These are phyloP conservation scores for Solanum rostratum DNA, from an alignment of 257 asterid species.

Conservation along the genomic window DNA sequence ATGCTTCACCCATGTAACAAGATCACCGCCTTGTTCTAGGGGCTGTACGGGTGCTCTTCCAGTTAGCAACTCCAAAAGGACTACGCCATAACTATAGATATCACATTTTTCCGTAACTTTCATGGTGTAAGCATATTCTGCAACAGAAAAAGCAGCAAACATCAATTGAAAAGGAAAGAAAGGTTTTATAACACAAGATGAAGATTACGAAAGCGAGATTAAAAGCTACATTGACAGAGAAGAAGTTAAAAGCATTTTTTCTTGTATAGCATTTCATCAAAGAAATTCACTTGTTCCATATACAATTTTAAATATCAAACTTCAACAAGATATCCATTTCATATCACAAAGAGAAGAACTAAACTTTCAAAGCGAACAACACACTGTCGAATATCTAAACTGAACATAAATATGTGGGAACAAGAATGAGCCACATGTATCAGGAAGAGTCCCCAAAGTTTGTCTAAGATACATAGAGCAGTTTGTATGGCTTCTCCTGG, in stretches of 20 bases:
- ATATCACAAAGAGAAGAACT: not conserved
- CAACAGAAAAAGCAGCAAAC: not conserved
- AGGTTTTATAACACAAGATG: not conserved
- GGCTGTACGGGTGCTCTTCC: constrained; percentile 93
- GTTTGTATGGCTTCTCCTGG: not conserved
- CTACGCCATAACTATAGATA: constrained; percentile 83
- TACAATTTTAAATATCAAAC: not conserved
- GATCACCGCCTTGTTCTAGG: constrained; percentile 80
- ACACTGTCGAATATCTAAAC: not conserved
- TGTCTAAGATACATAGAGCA: not conserved
- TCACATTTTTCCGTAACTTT: constrained; percentile 89
- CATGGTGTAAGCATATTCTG: constrained; percentile 94
- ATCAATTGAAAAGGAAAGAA: not conserved
- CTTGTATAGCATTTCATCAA: not conserved
- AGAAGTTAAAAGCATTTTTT: not conserved
- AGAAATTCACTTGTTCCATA: not conserved
- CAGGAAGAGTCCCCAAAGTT: not conserved
- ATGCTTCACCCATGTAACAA: constrained; percentile 54
- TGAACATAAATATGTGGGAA: not conserved
- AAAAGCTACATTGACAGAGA: not conserved
- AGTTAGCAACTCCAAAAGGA: constrained; percentile 69
- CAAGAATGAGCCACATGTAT: not conserved
- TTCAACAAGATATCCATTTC: not conserved
- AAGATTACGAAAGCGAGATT: not conserved
- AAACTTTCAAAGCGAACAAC: not conserved